Evolutionary conservation across 768 basidiomycete species (phyloP).

Genomic region (Leccinum subtestaceum): DNA sequence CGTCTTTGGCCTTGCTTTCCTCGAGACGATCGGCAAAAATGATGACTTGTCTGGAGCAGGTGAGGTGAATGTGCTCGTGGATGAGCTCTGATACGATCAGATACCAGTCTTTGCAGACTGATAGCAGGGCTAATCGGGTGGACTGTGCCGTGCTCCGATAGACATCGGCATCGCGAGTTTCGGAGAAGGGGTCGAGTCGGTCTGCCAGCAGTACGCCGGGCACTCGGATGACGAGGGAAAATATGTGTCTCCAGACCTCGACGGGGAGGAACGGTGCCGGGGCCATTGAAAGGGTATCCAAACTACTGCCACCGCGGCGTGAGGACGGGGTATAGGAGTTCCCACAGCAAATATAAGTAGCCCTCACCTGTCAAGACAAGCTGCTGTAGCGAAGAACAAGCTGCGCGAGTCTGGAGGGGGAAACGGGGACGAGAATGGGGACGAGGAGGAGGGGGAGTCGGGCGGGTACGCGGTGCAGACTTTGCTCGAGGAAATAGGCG

Average conservation of each 20-base stretch:
- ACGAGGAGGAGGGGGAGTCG: neutral
- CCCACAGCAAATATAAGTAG: neutral
- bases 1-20: constrained; percentile 16
- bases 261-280: constrained; percentile 29
- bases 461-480: neutral
- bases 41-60: constrained; percentile 34
- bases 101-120: constrained; percentile 41
- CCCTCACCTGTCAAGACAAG: neutral
- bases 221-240: constrained; percentile 34
- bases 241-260: constrained; percentile 42
- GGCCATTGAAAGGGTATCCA: constrained; percentile 9
- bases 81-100: constrained; percentile 37
- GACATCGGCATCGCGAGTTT: constrained; percentile 29
- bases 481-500: neutral
- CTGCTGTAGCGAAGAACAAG: too few species aligned
- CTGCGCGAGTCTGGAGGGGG: neutral
- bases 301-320: constrained; percentile 5
- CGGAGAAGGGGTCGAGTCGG: constrained; percentile 41
- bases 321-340: constrained; percentile 4
- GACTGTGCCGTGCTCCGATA: constrained; percentile 28
- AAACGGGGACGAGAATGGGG: neutral
- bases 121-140: constrained; percentile 32
- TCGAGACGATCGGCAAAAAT: constrained; percentile 37
- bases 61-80: constrained; percentile 41
- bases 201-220: constrained; percentile 34